A percentile compares a stretch with the other conserved stretches of the same genome.
Evolutionary conservation across 176 grass and related monocot genomes (phyloP).

Genomic region (Triticum monococcum): DNA sequence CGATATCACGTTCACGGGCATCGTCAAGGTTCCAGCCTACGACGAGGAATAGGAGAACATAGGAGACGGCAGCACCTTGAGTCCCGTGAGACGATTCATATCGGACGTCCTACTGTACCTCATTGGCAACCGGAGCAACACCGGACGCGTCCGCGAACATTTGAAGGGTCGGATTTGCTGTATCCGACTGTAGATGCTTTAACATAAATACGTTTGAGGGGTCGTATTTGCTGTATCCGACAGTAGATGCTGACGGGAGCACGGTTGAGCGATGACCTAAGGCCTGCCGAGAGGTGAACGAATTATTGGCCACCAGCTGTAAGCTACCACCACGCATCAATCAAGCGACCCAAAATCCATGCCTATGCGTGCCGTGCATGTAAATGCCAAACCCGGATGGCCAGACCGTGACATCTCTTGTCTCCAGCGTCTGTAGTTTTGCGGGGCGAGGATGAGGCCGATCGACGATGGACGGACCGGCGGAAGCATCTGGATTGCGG

Average conservation of each 20-base stretch:
- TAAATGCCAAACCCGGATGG: conserved; percentile 1
- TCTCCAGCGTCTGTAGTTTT: not conserved
- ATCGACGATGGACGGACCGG: not conserved
- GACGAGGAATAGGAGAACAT: no score
- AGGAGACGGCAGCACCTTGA: no score
- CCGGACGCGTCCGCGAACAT: no score
- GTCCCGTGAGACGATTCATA: no score
- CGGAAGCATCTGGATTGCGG: conserved; percentile 10
- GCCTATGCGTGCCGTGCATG: not conserved
- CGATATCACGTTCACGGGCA: no score
- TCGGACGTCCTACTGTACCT: no score
- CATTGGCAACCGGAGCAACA: no score
- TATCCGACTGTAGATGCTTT: no score
- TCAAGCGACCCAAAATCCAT: not conserved
- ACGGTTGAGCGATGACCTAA: not conserved
- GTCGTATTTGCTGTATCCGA: no score
- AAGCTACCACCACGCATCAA: not conserved
- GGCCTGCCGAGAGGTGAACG: not conserved
- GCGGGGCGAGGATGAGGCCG: not conserved
- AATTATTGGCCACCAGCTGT: not conserved
- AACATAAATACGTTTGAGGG: no score
- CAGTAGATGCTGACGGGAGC: not conserved
- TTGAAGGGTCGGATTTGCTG: no score
- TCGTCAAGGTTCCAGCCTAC: no score
- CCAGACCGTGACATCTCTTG: not conserved